These are phyloP conservation scores for Mycena sanguinolenta DNA, from an alignment of 768 basidiomycete species.

Conservation along the genomic window DNA sequence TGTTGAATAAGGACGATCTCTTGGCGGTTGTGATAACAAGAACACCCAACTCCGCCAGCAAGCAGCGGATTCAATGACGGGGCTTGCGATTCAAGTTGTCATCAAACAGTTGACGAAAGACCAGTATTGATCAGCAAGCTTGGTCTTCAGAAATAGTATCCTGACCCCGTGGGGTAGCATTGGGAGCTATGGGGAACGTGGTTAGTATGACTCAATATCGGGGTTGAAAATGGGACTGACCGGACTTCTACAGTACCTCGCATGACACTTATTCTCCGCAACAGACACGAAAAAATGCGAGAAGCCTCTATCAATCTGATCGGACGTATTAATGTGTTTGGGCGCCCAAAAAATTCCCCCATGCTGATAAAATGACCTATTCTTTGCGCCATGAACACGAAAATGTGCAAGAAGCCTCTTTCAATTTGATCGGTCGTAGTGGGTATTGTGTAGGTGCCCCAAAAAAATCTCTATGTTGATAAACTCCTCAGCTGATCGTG, in stretches of 20 bases:
- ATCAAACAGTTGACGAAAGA: constrained; percentile 99
- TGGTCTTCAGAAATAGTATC: constrained; percentile 98
- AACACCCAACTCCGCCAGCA: too few species aligned
- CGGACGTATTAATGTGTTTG: constrained; percentile 85
- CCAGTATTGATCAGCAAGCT: constrained; percentile 94
- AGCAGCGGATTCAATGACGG: constrained; percentile 97
- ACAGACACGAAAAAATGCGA: constrained; percentile 99
- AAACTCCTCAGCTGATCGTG: constrained; percentile 83
- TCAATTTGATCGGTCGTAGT: too few species aligned
- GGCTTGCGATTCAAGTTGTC: constrained; percentile 93
- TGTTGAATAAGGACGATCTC: too few species aligned
- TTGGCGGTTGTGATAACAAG: too few species aligned
- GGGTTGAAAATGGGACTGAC: constrained; percentile 19
- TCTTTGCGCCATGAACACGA: too few species aligned
- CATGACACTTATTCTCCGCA: constrained; percentile 99
- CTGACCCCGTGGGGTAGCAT: constrained; percentile 99
- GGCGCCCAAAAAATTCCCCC: constrained; percentile 15
- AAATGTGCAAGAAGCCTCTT: too few species aligned
- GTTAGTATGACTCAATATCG: constrained; percentile 94
- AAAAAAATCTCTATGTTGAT: too few species aligned
- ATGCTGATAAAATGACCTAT: constrained; percentile 20
- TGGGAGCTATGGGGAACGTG: constrained; percentile 97
- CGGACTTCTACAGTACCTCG: constrained; percentile 79
- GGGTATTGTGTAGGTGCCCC: too few species aligned
- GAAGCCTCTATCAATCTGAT: constrained; percentile 99